Evolutionary conservation across 352 stramenopile species (phyloP).

Genomic region (Pythium utonaiense): DNA sequence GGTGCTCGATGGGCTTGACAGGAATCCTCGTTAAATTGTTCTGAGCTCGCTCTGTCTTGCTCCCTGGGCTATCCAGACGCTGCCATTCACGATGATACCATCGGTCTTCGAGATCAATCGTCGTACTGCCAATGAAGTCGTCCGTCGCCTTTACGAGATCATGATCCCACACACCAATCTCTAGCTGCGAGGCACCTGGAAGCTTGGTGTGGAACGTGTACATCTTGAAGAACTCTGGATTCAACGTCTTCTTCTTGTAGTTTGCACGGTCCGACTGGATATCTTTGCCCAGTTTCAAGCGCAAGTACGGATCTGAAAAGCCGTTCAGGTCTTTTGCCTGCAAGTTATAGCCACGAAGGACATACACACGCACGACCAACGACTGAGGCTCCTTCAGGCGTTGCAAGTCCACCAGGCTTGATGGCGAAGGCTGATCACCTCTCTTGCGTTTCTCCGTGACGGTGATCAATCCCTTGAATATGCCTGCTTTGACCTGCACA

Average conservation of each 20-base stretch:
- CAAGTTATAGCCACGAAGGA: conserved; percentile 64
- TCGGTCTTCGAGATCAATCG: conserved; percentile 91
- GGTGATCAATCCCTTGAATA: conserved; percentile 80
- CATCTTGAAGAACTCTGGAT: conserved; percentile 73
- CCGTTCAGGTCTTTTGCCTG: conserved; percentile 80
- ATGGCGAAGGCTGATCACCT: conserved; percentile 7
- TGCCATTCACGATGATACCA: conserved; percentile 92
- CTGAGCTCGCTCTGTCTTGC: conserved; percentile 16
- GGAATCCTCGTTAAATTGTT: conserved; percentile 8
- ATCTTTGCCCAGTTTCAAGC: conserved; percentile 66
- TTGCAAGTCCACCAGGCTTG: conserved; percentile 41
- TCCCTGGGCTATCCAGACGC: conserved; percentile 32
- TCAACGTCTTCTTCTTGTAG: conserved; percentile 72
- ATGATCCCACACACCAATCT: conserved; percentile 80
- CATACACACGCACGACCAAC: conserved; percentile 70
- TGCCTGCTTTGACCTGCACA: conserved; percentile 53
- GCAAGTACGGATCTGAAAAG: conserved; percentile 76
- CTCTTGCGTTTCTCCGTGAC: conserved; percentile 41
- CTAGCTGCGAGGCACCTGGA: conserved; percentile 72
- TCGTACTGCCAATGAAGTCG: conserved; percentile 87
- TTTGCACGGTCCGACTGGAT: conserved; percentile 61
- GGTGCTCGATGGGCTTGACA: conserved; percentile 88
- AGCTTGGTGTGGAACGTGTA: conserved; percentile 69
- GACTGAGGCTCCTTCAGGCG: conserved; percentile 47
- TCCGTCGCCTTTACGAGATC: conserved; percentile 56